Evolutionary conservation across 805 yeast species (phyloP).

Genomic region (Wickerhamomyces bovis): DNA sequence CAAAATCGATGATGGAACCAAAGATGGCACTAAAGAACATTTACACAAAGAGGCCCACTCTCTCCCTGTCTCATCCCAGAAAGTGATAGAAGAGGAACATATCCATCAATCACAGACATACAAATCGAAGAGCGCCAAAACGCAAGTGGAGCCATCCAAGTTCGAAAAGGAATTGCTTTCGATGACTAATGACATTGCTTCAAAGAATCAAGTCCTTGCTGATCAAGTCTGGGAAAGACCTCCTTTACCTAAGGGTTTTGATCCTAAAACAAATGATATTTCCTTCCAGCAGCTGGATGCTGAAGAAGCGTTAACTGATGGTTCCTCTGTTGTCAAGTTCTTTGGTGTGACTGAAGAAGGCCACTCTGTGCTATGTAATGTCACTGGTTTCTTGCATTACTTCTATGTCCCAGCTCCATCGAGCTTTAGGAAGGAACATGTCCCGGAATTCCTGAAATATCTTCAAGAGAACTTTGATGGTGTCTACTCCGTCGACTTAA

Average conservation of each 20-base stretch:
- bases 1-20: constrained; percentile 9
- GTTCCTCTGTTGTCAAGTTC: constrained; percentile 64
- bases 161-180: constrained; percentile 47
- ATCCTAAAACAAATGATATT: constrained; percentile 45
- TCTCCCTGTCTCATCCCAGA: constrained; percentile 20
- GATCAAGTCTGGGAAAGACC: constrained; percentile 53
- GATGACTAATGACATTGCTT: constrained; percentile 34
- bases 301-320: constrained; percentile 66
- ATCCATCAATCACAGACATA: constrained; percentile 26
- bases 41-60: constrained; percentile 24
- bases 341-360: constrained; percentile 93
- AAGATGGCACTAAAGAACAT: constrained; percentile 15
- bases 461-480: constrained; percentile 45
- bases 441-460: constrained; percentile 40
- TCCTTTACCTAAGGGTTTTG: constrained; percentile 41
- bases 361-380: constrained; percentile 82
- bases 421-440: constrained; percentile 56
- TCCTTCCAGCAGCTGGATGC: constrained; percentile 92
- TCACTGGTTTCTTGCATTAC: constrained; percentile 84
- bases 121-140: constrained; percentile 23
- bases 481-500: constrained; percentile 60
- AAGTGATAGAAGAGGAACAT: constrained; percentile 9
- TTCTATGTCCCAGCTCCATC: constrained; percentile 88
- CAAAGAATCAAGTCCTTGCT: constrained; percentile 16
- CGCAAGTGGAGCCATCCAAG: constrained; percentile 34